Percentiles rank a stretch among this genome's conserved stretches.
phyloP scores from a whole-genome alignment of 805 yeast species.

The Saccharomycopsis javanensis region DNA sequence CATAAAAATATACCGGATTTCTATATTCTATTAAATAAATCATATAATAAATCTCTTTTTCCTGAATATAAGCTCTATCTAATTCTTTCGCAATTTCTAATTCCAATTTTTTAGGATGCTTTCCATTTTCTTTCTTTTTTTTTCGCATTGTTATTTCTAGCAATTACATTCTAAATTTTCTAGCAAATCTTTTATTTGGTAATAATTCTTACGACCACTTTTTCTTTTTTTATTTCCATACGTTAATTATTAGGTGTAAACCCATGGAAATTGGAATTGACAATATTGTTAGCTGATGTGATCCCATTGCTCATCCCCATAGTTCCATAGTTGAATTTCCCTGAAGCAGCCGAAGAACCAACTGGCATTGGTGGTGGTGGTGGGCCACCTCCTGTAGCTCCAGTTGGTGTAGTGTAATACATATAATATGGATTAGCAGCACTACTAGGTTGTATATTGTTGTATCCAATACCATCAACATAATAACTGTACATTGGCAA shows the following conservation, averaged over 20 bases:
- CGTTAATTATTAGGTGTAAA: not conserved
- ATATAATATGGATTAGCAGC: constrained; percentile 3
- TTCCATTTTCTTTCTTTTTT: no score
- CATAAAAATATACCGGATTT: no score
- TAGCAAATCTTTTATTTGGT: no score
- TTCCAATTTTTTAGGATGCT: no score
- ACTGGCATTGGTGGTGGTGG: not conserved
- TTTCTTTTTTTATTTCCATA: not conserved
- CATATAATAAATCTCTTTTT: no score
- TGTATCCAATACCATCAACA: not conserved
- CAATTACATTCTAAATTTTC: no score
- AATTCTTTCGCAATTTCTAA: no score
- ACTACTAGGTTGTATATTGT: not conserved
- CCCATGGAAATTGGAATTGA: not conserved
- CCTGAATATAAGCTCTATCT: no score
- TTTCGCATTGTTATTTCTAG: no score
- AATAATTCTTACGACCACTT: no score
- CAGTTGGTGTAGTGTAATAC: constrained; percentile 2
- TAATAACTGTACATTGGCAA: not conserved
- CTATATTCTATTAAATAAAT: no score
- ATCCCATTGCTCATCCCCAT: not conserved
- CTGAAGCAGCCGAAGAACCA: not conserved
- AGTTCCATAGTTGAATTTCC: not conserved
- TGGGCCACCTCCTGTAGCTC: not conserved
- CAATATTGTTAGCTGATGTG: not conserved